Percentiles rank a stretch among this genome's conserved stretches.
Conservation (phyloP, 1,284 basidiomycete species). For the Cutaneotrichosporon curvatum region DNA sequence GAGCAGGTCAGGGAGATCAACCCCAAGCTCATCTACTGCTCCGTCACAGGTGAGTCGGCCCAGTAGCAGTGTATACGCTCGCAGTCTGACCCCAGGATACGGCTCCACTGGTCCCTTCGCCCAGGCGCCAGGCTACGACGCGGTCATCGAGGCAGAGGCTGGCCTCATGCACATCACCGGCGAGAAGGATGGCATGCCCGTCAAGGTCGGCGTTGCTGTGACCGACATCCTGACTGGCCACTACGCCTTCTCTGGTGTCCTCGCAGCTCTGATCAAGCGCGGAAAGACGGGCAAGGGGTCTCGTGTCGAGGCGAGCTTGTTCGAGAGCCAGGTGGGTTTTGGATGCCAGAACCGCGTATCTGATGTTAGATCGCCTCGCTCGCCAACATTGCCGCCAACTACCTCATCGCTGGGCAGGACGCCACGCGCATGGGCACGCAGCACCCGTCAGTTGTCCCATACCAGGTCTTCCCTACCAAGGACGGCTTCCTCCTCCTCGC, state of each 20-base stretch:
- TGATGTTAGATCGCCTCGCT: conserved; percentile 73
- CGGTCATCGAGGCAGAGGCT: conserved; percentile 82
- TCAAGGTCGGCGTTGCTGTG: conserved; percentile 77
- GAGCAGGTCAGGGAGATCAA: conserved; percentile 75
- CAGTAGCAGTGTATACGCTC: background rate
- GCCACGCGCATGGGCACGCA: conserved; percentile 83
- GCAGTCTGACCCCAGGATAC: conserved; percentile 56
- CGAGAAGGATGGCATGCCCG: conserved; percentile 76
- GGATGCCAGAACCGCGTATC: background rate
- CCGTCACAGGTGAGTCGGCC: conserved; percentile 65
- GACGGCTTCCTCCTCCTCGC: conserved; percentile 91
- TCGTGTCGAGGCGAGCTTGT: conserved; percentile 84
- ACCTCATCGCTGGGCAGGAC: conserved; percentile 78
- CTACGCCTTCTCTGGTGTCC: conserved; percentile 87
- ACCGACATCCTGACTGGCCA: conserved; percentile 71
- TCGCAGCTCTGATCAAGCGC: conserved; percentile 78
- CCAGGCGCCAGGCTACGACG: conserved; percentile 79
- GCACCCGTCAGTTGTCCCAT: conserved; percentile 82
- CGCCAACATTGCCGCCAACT: conserved; percentile 89
- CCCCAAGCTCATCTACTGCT: conserved; percentile 75
- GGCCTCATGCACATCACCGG: conserved; percentile 95
- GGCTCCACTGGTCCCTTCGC: conserved; percentile 87
- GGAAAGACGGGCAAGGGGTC: conserved; percentile 78
- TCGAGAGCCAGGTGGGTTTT: conserved; percentile 67
- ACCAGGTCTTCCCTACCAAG: conserved; percentile 82